phyloP scores from a whole-genome alignment of 108 stramenopile species.

The Nitzschia palea region DNA sequence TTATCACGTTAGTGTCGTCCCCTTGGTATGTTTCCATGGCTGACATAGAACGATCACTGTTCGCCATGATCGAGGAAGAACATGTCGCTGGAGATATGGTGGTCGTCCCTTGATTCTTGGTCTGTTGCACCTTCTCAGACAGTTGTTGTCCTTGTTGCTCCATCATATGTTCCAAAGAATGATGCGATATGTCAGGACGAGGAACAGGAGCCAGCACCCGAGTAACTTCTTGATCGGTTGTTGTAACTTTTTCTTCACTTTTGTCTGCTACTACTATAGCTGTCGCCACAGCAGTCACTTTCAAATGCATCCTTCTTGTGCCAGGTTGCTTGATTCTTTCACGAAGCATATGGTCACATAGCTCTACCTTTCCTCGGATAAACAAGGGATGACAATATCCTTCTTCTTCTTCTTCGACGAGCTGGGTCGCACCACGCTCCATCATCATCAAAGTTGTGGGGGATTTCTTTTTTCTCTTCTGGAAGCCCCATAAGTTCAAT shows the following conservation, averaged over 20 bases:
- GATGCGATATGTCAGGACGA: neutral
- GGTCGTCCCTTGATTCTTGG: too few relatives aligned
- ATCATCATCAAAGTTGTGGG: conserved; percentile 39
- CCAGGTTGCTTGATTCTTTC: conserved; percentile 42
- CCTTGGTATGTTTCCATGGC: too few relatives aligned
- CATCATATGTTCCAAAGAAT: neutral
- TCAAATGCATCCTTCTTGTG: neutral
- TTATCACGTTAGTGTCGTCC: too few relatives aligned
- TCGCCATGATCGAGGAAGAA: too few relatives aligned
- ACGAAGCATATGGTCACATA: conserved; percentile 22
- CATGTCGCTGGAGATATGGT: too few relatives aligned
- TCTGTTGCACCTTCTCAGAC: neutral
- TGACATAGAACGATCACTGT: too few relatives aligned
- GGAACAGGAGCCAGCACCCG: too few relatives aligned
- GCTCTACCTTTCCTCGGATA: conserved; percentile 9
- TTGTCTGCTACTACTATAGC: neutral
- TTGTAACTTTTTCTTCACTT: neutral
- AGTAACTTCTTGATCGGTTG: neutral
- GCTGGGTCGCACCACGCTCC: neutral
- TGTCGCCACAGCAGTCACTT: neutral
- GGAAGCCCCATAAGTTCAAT: conserved; percentile 37
- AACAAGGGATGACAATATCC: conserved; percentile 25
- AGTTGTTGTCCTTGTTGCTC: neutral
- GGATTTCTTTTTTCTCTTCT: conserved; percentile 24
- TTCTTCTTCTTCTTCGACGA: neutral